phyloP scores from a whole-genome alignment of 2,329 filamentous ascomycete species.

The Sphaerulina vaccinii region DNA sequence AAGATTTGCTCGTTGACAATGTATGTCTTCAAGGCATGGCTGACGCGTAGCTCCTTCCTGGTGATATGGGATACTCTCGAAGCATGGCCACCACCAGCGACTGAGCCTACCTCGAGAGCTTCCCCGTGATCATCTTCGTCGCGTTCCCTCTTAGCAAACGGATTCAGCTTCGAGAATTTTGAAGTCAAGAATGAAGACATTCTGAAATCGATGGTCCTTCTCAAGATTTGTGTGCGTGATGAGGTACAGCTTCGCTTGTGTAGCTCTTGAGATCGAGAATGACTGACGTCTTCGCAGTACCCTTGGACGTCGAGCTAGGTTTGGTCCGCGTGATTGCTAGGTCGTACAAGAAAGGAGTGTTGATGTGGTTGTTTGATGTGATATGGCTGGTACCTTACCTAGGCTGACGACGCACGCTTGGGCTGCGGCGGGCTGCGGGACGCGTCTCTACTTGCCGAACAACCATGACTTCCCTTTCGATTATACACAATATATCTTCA shows the following conservation, averaged over 20 bases:
- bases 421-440: too few species aligned
- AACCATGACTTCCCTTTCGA: not conserved
- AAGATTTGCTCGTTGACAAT: constrained; percentile 56
- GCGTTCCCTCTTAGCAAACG: constrained; percentile 36
- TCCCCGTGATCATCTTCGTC: constrained; percentile 57
- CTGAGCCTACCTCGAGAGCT: constrained; percentile 47
- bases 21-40: constrained; percentile 57
- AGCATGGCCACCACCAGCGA: constrained; percentile 62
- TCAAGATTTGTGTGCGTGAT: too few species aligned
- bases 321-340: too few species aligned
- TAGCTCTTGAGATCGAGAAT: too few species aligned
- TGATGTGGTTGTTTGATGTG: too few species aligned
- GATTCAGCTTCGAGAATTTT: constrained; percentile 42
- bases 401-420: too few species aligned
- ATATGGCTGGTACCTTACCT: too few species aligned
- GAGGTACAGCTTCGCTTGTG: too few species aligned
- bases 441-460: not conserved
- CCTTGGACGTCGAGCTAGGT: too few species aligned
- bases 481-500: not conserved
- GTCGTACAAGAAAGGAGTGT: too few species aligned
- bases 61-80: constrained; percentile 49
- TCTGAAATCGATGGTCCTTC: not conserved
- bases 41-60: constrained; percentile 58
- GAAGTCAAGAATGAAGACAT: constrained; percentile 27
- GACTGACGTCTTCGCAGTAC: too few species aligned